Percentiles rank a stretch among this genome's conserved stretches.
phyloP scores from a whole-genome alignment of 345 rosid genomes.

The Gossypium bickii region DNA sequence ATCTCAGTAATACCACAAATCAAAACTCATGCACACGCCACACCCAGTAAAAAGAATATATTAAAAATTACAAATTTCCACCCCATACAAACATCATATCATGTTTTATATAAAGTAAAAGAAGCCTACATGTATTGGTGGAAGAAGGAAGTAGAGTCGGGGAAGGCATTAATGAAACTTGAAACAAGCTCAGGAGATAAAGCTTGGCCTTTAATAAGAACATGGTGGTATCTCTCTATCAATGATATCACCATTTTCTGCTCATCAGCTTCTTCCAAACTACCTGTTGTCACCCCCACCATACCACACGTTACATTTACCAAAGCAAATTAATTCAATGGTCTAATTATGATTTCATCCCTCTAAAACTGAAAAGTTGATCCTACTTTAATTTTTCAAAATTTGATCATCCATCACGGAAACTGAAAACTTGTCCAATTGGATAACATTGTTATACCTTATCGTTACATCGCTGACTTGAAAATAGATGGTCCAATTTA shows the following conservation, averaged over 20 bases:
- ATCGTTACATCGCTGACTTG: too few species aligned
- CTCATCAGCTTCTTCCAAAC: conserved; percentile 40
- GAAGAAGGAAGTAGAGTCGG: conserved; percentile 35
- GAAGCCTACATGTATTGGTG: conserved; percentile 13
- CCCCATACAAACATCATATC: neutral
- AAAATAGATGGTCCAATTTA: too few species aligned
- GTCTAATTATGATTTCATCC: too few species aligned
- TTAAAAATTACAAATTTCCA: neutral
- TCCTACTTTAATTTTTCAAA: too few species aligned
- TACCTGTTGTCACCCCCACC: conserved; percentile 35
- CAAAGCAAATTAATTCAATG: neutral
- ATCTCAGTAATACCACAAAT: neutral
- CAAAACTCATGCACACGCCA: neutral
- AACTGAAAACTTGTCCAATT: too few species aligned
- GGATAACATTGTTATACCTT: too few species aligned
- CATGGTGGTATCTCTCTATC: conserved; percentile 35
- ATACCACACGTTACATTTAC: neutral
- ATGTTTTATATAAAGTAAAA: neutral
- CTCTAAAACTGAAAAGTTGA: too few species aligned
- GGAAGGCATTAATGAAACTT: conserved; percentile 44
- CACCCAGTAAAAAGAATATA: neutral
- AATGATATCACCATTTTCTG: conserved; percentile 27
- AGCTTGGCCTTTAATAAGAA: conserved; percentile 36
- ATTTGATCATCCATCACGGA: too few species aligned
- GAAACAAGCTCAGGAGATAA: conserved; percentile 37